Evolutionary conservation across 192 early-diverging fungal species (phyloP), one percentile per base, ranked within the genome.

Genomic region (Coemansia sp.): DNA sequence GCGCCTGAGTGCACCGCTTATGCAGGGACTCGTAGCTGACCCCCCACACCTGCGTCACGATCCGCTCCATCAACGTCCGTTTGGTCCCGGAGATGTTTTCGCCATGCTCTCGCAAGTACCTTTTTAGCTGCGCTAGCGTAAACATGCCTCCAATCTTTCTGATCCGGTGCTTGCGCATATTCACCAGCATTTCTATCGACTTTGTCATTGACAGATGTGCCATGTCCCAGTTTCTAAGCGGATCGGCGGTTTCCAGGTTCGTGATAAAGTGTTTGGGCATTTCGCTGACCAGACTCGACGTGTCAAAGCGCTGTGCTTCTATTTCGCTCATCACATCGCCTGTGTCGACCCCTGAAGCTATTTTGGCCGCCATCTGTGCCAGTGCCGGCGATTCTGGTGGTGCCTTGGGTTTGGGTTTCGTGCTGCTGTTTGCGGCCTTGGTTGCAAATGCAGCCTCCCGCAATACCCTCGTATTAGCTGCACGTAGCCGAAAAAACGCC

Each of bases 1-100:
- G 46, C 12, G 32, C 41, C 51, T 47, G 52, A 23, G 40, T 41
- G 6, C 60, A 49, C 37, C 60, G 40, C 8, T 23, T 34, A 11
- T 56, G 58, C 2, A 77, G 18, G 1, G 58, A 46, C 11, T 47
- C 45, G 1, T 32, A 20, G 9, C 64, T 63, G 3, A 67, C 64
- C 5, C 74, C 63, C 74, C 74, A 77, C 21, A 71, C 60, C 0
- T 56, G 38, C 42, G 52, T 43, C 20, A 77, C 56, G 23, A 77
- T 71, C 49, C 74, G 42, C 28, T 57, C 48, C 5, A 54, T 50
- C 50, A 67, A 44, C 17, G 28, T 44, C n/a, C 38, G n/a, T 44
- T 77, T 77, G 1, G 44, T 60, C 0, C 74, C 74, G 0, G 40
- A 26, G 0, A 11, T 16, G 21, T 21, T 28, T 10, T 52, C 16